These are phyloP conservation scores for Penicillium brasilianum DNA, from an alignment of 2,329 filamentous ascomycete species.

Conservation along the genomic window DNA sequence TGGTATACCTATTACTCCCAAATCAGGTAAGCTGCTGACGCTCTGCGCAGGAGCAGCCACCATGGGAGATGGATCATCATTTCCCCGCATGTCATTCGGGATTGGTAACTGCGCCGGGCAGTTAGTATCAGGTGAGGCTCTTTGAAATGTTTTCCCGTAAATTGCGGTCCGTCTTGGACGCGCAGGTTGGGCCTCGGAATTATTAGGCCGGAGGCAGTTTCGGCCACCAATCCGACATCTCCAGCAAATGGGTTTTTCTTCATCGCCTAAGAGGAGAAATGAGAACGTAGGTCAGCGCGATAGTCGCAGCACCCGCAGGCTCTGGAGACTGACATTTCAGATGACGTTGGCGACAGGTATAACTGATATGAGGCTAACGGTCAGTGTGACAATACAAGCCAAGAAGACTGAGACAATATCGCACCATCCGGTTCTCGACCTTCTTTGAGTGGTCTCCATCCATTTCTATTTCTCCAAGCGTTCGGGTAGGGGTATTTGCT, in stretches of 20 bases:
- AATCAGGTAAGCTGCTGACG: neutral
- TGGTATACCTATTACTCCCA: neutral
- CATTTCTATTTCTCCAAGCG: neutral
- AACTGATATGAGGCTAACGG: neutral
- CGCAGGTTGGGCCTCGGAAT: neutral
- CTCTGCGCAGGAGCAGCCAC: neutral
- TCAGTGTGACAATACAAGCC: neutral
- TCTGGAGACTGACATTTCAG: constrained; percentile 1
- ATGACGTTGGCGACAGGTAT: constrained; percentile 1
- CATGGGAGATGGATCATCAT: neutral
- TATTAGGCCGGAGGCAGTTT: neutral
- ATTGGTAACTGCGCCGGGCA: neutral
- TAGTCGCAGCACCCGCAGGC: neutral
- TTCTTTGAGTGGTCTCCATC: neutral
- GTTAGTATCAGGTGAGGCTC: neutral
- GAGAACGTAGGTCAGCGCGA: neutral
- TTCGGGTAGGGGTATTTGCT: neutral
- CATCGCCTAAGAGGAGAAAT: neutral
- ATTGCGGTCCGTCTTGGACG: neutral
- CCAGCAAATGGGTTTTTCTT: constrained; percentile 2
- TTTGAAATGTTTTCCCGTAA: neutral
- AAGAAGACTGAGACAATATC: neutral
- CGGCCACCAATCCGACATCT: neutral
- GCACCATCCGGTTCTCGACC: constrained; percentile 1
- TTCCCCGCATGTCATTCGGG: neutral